These are phyloP conservation scores for Scheffersomyces titani DNA, from an alignment of 1,139 yeast genomes.

Conservation along the genomic window DNA sequence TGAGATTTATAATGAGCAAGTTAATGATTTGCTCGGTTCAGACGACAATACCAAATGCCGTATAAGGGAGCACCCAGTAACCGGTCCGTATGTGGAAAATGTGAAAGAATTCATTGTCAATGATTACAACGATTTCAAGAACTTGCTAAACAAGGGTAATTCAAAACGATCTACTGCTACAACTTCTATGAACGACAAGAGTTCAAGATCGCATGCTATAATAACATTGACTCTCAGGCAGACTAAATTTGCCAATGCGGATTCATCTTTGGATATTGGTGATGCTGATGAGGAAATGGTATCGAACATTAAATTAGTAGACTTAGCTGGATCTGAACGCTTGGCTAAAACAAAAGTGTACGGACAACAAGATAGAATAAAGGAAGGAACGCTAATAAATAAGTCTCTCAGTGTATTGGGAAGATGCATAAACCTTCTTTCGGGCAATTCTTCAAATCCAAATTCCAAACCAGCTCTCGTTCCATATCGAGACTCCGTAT, in stretches of 20 bases:
- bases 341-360: slow-evolving; percentile 62
- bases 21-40: slow-evolving; percentile 51
- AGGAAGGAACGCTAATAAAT: slow-evolving; percentile 76
- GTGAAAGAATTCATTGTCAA: slow-evolving; percentile 51
- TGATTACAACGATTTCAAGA: slow-evolving; percentile 44
- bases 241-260: slow-evolving; percentile 35
- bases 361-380: slow-evolving; percentile 57
- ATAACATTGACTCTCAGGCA: slow-evolving; percentile 64
- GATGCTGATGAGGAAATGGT: slow-evolving; percentile 55
- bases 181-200: slow-evolving; percentile 67
- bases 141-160: slow-evolving; percentile 49
- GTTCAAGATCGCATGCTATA: slow-evolving; percentile 80
- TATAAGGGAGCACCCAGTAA: slow-evolving; percentile 60
- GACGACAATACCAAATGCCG: slow-evolving; percentile 32
- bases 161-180: slow-evolving; percentile 62
- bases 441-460: slow-evolving; percentile 27
- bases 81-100: slow-evolving; percentile 73
- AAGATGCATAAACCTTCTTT: slow-evolving; percentile 64
- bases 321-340: slow-evolving; percentile 82
- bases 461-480: slow-evolving; percentile 35
- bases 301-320: slow-evolving; percentile 70
- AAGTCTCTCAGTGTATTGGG: slow-evolving; percentile 77
- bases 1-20: slow-evolving; percentile 76
- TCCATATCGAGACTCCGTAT: slow-evolving; percentile 72
- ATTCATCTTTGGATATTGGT: slow-evolving; percentile 31